Base-by-base conservation (phyloP, 208 protist species). In the Naegleria gruberi region DNA sequence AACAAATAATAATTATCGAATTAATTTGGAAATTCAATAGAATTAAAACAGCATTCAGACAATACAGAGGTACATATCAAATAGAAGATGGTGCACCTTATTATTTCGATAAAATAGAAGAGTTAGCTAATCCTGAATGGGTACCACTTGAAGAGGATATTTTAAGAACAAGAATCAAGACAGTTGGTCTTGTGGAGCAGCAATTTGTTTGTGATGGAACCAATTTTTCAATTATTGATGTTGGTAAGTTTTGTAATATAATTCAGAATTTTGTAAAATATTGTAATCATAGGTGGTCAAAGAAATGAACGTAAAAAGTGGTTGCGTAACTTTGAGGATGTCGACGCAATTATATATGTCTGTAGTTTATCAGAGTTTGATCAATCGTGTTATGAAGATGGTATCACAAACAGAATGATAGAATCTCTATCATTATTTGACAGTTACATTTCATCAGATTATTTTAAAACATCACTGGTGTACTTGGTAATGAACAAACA, bases 401-500 rank as follows among this genome's bases (percentile, higher is more conserved):
- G 91, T 5, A 92, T 90, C 12, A 85, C 74, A 55, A 97, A 96
- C 89, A 93, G 96, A 82, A 97, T 97, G 94, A 42, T 89, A 0
- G 96, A 97, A 86, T 92, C 94, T 23, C 82, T 97, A 23, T 46
- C 90, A 17, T 92, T 97, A 17, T 97, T 97, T 91, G 91, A 93
- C n/a, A 93, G 95, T 47, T 95, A 96, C 87, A 93, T 93, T 90
- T 97, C 96, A 57, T 93, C 74, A 34, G 88, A 91, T 34, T 97
- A 92, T 90, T 97, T 97, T 77, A 34, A 90, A 34, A 82, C 91
- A 5, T 95, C 93, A 2, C 91, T 92, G 30, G 92, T 97, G 89
- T 94, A 96, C 45, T 91, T 97, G 41, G 96, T 97, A 90, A 88
- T 97, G 23, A 97, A 97, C 91, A 97, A 97, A 89, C 93, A 74